phyloP scores from a whole-genome alignment of 2,329 filamentous ascomycete genomes.

The Aurifilum marmelostoma region DNA sequence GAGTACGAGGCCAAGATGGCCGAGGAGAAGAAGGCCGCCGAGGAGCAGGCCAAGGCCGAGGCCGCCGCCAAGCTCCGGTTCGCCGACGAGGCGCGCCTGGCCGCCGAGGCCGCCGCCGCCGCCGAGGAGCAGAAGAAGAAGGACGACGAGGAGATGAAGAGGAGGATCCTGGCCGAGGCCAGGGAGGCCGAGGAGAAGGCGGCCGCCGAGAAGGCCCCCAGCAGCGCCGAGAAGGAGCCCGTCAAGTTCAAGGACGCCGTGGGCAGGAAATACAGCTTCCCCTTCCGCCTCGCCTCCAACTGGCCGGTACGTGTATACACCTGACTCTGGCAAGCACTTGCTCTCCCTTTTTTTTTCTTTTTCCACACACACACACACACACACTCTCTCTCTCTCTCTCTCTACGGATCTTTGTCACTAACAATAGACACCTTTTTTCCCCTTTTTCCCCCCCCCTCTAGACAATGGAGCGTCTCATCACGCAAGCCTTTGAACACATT shows the following conservation, averaged over 20 bases:
- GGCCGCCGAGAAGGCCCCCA: constrained; percentile 50
- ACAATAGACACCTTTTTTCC: constrained; percentile 3
- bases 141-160: constrained; percentile 44
- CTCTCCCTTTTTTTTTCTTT: no score
- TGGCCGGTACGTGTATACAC: constrained; percentile 68
- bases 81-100: constrained; percentile 33
- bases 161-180: constrained; percentile 43
- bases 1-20: constrained; percentile 31
- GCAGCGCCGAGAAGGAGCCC: constrained; percentile 67
- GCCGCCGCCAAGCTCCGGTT: constrained; percentile 40
- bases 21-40: constrained; percentile 41
- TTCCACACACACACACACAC: no score
- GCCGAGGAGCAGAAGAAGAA: constrained; percentile 42
- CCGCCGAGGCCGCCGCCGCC: constrained; percentile 34
- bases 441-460: constrained; percentile 43
- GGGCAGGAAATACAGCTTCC: constrained; percentile 89
- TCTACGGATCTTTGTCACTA: constrained; percentile 4
- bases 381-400: background rate
- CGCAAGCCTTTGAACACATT: constrained; percentile 80
- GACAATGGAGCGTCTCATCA: constrained; percentile 83
- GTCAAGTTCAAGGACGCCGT: constrained; percentile 93
- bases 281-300: constrained; percentile 80
- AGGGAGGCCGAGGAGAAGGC: constrained; percentile 43
- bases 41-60: constrained; percentile 37
- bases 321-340: no score